These are phyloP conservation scores for Punica granatum DNA, from an alignment of 345 rosid genomes.

Conservation along the genomic window DNA sequence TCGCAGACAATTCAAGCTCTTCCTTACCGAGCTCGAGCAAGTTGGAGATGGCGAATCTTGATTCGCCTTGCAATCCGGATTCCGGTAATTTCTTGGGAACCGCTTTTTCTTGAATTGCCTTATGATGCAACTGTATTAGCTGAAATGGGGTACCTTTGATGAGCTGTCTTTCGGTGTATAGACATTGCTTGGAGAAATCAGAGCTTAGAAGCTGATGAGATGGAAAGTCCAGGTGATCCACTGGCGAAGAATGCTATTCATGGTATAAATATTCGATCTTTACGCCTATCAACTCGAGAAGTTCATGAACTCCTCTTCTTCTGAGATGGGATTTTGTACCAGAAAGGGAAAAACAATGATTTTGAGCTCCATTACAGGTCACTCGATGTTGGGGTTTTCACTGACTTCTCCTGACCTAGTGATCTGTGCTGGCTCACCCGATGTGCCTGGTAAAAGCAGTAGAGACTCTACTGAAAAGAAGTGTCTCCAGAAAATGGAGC, in stretches of 20 bases:
- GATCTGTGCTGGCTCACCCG: constrained; percentile 62
- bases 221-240: not conserved
- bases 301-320: not conserved
- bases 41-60: constrained; percentile 28
- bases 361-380: constrained; percentile 29
- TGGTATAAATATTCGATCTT: constrained; percentile 3
- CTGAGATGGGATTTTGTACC: not conserved
- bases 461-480: constrained; percentile 40
- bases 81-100: constrained; percentile 21
- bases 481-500: constrained; percentile 13
- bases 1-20: constrained; percentile 18
- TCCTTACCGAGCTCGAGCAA: constrained; percentile 12
- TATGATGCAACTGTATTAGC: not conserved
- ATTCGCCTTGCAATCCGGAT: constrained; percentile 15
- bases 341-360: too few relatives aligned
- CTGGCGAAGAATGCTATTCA: not conserved
- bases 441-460: constrained; percentile 28
- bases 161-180: not conserved
- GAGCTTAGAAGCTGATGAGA: not conserved
- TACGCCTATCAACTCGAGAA: not conserved
- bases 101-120: not conserved
- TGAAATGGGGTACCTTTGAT: not conserved
- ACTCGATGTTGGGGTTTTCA: constrained; percentile 53
- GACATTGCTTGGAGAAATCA: not conserved
- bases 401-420: constrained; percentile 72